phyloP scores from a whole-genome alignment of 257 asterid species.

The Nicotiana tabacum region DNA sequence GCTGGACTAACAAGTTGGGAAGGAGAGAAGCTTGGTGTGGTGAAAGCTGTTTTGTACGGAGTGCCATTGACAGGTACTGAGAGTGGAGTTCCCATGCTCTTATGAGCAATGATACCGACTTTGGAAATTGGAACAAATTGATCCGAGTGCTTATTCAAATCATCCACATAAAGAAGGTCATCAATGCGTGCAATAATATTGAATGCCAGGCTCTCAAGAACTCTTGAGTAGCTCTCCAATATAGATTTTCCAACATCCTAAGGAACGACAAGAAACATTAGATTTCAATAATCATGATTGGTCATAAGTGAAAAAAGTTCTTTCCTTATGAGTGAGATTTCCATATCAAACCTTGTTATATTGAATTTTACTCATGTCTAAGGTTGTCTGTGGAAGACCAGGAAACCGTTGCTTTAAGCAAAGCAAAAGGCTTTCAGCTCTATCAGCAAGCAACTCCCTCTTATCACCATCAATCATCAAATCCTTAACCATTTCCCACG shows the following conservation, averaged over 20 bases:
- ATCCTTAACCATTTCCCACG: constrained; percentile 81
- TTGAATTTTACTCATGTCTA: constrained; percentile 78
- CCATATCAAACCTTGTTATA: constrained; percentile 52
- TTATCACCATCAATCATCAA: constrained; percentile 57
- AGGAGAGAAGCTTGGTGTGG: constrained; percentile 51
- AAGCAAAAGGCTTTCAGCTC: constrained; percentile 69
- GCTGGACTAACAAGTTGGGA: constrained; percentile 38
- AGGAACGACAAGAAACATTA: background rate
- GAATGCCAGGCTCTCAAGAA: constrained; percentile 79
- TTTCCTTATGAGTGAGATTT: background rate
- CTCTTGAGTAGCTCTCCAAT: constrained; percentile 82
- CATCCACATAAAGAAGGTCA: constrained; percentile 67
- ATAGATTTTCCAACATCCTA: constrained; percentile 84
- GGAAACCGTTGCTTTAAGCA: constrained; percentile 65
- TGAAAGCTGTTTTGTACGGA: constrained; percentile 37
- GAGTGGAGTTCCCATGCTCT: constrained; percentile 28
- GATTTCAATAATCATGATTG: background rate
- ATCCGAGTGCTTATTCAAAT: constrained; percentile 63
- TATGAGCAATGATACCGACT: constrained; percentile 39
- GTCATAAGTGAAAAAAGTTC: background rate
- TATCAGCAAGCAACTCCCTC: constrained; percentile 47
- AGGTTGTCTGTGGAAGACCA: constrained; percentile 74
- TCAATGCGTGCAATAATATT: constrained; percentile 68
- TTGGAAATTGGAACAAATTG: constrained; percentile 54
- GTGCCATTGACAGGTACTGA: constrained; percentile 23